Conservation (phyloP, 768 basidiomycete species). For the Phaeotremella skinneri region DNA sequence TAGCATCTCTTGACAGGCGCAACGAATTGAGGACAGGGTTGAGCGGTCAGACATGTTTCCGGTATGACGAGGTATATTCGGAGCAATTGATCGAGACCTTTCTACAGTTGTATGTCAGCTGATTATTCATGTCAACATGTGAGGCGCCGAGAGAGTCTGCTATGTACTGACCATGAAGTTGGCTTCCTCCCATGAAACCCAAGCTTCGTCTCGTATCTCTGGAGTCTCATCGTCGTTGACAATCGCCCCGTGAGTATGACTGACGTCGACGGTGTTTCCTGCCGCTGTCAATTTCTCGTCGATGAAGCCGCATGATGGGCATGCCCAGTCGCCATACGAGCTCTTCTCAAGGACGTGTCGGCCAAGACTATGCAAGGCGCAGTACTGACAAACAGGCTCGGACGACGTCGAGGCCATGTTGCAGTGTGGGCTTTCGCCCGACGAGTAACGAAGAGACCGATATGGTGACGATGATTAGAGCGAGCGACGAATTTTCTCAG, state of each 20-base stretch:
- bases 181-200: constrained; percentile 1
- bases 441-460: not conserved
- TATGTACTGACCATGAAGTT: constrained; percentile 17
- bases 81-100: constrained; percentile 2
- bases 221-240: constrained; percentile 12
- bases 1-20: not conserved
- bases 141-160: not conserved
- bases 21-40: not conserved
- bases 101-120: constrained; percentile 3
- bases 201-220: not conserved
- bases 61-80: not conserved
- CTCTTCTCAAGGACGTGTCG: not conserved
- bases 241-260: constrained; percentile 3
- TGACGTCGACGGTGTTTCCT: not conserved
- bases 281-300: constrained; percentile 11
- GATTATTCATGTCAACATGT: not conserved
- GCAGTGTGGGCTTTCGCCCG: not conserved
- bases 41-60: not conserved
- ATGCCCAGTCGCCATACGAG: constrained; percentile 7
- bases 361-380: not conserved
- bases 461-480: not conserved
- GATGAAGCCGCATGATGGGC: constrained; percentile 22
- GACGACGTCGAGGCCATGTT: not conserved
- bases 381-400: not conserved
- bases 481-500: not conserved